Evolutionary conservation across 495 filamentous ascomycete genomes (phyloP), one percentile per base, ranked within the genome.

Genomic region (Pyrenula massariospora): DNA sequence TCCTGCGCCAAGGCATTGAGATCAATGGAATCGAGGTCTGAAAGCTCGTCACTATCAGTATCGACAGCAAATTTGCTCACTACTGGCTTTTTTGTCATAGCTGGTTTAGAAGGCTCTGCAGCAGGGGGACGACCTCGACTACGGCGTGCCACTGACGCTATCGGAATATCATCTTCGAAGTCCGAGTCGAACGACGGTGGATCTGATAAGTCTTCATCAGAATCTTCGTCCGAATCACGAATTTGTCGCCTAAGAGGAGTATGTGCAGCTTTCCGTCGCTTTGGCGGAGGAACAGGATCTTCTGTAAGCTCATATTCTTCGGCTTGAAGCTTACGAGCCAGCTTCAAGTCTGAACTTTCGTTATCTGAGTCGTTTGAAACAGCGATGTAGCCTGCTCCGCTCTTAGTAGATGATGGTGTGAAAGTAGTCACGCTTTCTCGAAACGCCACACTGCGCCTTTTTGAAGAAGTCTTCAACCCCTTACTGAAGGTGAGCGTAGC

Each of bases 261-360:
- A 10, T 62, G 65, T 24, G 55, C 60, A 22, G 59, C 52, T 57
- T 70, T 73, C 51, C 56, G 59, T 56, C 60, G 54, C 57, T 70
- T 70, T n/a, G 56, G 20, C 10, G 50, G 50, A 1, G 63, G 62
- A 5, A 42, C 15, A 42, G 31, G 15, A 42, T 42, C 31, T 42
- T 42, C 31, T 42, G 31, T 42, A 10, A 63, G 56, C 19, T 68
- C 64, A 59, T 86, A 84, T 62, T 88, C 86, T 57, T 83, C 75
- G 48, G 78, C 68, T 62, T 89, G 86, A 47, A 88, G 70, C 24
- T 63, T 71, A 55, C 69, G 70, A 3, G 85, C 85, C 22, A 88
- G 60, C 42, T 74, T 73, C 19, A 73, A 77, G 67, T 87, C 84
- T 0, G 74, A 61, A 47, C 50, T 57, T 24, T 68, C 76, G 12